These are phyloP conservation scores for Trichosporon faecale DNA, from an alignment of 1,284 basidiomycete species.

Conservation along the genomic window DNA sequence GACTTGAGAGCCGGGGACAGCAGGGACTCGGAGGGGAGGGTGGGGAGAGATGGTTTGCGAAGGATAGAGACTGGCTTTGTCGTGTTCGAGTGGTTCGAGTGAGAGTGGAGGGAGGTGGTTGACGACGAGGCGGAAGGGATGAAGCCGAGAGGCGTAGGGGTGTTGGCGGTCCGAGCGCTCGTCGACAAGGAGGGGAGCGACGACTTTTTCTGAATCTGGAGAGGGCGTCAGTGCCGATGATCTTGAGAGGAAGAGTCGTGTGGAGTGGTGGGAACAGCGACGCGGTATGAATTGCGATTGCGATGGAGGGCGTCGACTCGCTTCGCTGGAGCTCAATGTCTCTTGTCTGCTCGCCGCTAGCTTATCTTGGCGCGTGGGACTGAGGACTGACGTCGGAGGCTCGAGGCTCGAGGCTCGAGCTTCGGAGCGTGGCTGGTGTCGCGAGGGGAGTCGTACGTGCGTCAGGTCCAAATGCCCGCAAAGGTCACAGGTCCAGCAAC, in stretches of 20 bases:
- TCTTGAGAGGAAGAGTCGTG: neutral
- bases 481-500: neutral
- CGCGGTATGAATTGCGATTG: neutral
- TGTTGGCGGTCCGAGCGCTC: neutral
- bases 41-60: conserved; percentile 21
- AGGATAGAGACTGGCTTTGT: conserved; percentile 22
- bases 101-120: neutral
- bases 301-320: neutral
- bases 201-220: neutral
- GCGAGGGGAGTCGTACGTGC: neutral
- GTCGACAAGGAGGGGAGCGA: neutral
- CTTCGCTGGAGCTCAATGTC: too few species aligned
- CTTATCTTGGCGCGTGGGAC: neutral
- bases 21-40: conserved; percentile 2
- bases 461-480: neutral
- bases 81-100: neutral
- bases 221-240: neutral
- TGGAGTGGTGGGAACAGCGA: neutral
- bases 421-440: neutral
- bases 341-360: too few species aligned
- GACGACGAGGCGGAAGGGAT: neutral
- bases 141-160: neutral
- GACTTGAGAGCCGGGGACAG: neutral
- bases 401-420: neutral
- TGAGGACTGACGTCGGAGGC: neutral